Base-by-base conservation (phyloP, 176 grass and related monocot species). In the Phoenix roebelenii region DNA sequence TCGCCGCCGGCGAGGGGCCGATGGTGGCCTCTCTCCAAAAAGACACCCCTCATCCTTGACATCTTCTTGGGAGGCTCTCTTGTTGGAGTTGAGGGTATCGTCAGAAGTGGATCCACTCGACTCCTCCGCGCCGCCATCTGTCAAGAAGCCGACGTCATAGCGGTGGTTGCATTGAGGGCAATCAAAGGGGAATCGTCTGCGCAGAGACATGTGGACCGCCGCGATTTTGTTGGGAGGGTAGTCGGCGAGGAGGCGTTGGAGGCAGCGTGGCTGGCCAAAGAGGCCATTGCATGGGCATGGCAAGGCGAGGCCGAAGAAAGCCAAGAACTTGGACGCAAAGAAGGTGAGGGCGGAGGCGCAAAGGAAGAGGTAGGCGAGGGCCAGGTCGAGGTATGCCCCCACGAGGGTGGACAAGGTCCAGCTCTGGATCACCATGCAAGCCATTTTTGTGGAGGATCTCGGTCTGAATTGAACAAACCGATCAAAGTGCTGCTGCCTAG, bases 211-310 rank as follows among this genome's bases (percentile, higher is more conserved):
- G 12, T 28, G 39, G 15, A 44, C 10, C 22, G 54, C 49, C 3
- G 14, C 57, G 25, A 18, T 58, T 60, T 1, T 9, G 48, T n/a
- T 0, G 19, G 30, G 1, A 20, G 49, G 12, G 26, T 19, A 12
- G 0, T 57, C 29, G 2, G 59, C 14, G 55, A 89, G 52, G 29
- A 74, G 65, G 57, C 22, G 30, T 72, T 58, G 57, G 52, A 89
- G 19, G 77, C 70, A 74, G 51, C 69, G 29, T 55, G 73, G 76
- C 25, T 70, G 68, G 30, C 73, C 69, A 73, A 70, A 50, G 4
- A 77, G 72, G 48, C 77, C 72, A 6, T 58, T 61, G 73, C 80
- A 89, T 51, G 85, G 77, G 80, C 85, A 89, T 39, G 85, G 80
- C 7, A 77, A 65, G 10, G 54, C 15, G 17, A 79, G 23, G 23